These are phyloP conservation scores for Colletotrichum aenigma DNA, from an alignment of 2,329 filamentous ascomycete genomes.

Conservation along the genomic window DNA sequence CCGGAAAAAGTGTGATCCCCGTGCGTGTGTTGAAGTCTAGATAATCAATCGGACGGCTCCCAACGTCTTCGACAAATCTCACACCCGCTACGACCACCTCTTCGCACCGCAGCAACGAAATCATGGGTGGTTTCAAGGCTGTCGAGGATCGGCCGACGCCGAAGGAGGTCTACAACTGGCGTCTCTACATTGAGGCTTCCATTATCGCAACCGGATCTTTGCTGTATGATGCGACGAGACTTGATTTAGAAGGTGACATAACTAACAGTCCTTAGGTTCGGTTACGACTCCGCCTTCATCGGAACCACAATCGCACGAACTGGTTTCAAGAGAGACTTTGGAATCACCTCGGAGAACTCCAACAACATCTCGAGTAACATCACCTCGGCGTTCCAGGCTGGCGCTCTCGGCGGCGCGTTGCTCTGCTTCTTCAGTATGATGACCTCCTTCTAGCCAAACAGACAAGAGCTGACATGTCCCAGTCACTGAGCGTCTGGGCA, in stretches of 20 bases:
- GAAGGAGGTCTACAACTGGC: conserved; percentile 60
- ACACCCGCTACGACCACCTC: not conserved
- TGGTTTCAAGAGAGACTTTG: conserved; percentile 49
- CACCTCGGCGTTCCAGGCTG: conserved; percentile 52
- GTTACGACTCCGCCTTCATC: conserved; percentile 59
- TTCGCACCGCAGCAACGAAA: not conserved
- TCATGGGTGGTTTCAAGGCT: conserved; percentile 46
- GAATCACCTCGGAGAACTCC: conserved; percentile 30
- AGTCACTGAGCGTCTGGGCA: conserved; percentile 51
- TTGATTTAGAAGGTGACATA: too few species aligned
- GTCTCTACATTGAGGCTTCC: conserved; percentile 49
- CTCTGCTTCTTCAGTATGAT: conserved; percentile 44
- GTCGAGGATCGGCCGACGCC: conserved; percentile 61
- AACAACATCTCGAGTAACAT: conserved; percentile 45
- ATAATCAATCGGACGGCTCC: not conserved
- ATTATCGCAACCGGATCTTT: conserved; percentile 53
- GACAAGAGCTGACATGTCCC: not conserved
- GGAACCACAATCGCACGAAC: conserved; percentile 56
- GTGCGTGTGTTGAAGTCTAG: not conserved
- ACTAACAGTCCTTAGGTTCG: conserved; percentile 38
- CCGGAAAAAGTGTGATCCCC: not conserved
- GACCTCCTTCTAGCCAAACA: not conserved
- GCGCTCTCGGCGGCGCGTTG: conserved; percentile 58
- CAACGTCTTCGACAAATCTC: not conserved
- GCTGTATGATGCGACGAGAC: conserved; percentile 29